Evolutionary conservation across 1,284 basidiomycete species (phyloP).

Genomic region (Sanghuangporus weigelae): DNA sequence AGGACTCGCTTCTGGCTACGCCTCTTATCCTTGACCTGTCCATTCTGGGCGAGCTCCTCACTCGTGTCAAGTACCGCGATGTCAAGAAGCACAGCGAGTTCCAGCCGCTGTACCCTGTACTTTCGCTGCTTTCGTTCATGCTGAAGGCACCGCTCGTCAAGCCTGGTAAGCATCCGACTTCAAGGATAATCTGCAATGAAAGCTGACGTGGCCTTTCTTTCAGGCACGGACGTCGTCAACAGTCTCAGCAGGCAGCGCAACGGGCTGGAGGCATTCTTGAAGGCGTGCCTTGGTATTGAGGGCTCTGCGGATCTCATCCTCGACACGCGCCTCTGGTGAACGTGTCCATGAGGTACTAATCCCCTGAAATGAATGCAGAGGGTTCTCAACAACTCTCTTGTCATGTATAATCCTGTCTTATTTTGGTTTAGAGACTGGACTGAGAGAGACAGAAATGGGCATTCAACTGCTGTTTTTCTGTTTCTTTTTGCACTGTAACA

Average conservation of each 20-base stretch:
- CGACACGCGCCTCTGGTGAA: conserved; percentile 83
- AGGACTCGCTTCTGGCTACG: conserved; percentile 94
- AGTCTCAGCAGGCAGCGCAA: conserved; percentile 91
- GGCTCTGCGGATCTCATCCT: conserved; percentile 77
- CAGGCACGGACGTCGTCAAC: conserved; percentile 89
- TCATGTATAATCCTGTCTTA: neutral
- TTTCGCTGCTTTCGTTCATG: conserved; percentile 92
- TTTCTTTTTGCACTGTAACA: neutral
- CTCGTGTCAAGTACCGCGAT: conserved; percentile 85
- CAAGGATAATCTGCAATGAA: neutral
- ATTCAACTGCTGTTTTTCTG: neutral
- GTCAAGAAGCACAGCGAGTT: conserved; percentile 51
- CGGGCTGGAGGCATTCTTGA: conserved; percentile 89
- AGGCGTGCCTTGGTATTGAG: conserved; percentile 89
- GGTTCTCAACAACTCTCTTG: conserved; percentile 9
- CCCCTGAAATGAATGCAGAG: neutral
- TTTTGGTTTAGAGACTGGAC: neutral
- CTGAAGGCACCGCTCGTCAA: conserved; percentile 98
- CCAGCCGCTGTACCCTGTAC: conserved; percentile 79
- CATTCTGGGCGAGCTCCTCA: conserved; percentile 92
- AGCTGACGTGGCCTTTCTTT: neutral
- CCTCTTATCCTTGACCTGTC: conserved; percentile 93
- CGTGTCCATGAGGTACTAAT: neutral
- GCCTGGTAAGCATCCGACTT: conserved; percentile 55
- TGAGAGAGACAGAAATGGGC: neutral